phyloP scores from a whole-genome alignment of 2,329 filamentous ascomycete species.

The Apiospora marii region DNA sequence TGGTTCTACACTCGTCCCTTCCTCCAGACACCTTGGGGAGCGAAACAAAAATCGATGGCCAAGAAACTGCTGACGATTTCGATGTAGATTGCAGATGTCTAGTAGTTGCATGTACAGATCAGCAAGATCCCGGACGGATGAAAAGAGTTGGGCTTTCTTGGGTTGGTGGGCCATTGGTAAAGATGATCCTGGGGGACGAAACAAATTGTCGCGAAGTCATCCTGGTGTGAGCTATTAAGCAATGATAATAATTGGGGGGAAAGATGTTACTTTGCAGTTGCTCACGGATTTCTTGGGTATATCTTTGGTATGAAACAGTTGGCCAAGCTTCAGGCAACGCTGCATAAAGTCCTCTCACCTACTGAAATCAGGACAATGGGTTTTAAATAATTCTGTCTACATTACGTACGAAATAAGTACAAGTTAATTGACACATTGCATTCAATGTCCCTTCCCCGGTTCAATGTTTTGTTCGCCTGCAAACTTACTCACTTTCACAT shows the following conservation, averaged over 20 bases:
- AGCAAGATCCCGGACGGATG: neutral
- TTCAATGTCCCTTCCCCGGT: no score
- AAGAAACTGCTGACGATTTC: neutral
- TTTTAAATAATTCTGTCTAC: no score
- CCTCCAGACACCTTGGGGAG: neutral
- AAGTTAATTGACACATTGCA: no score
- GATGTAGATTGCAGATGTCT: neutral
- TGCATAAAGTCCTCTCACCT: neutral
- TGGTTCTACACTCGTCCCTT: neutral
- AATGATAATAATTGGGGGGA: no score
- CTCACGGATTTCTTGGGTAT: conserved; percentile 30
- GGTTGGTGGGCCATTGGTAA: neutral
- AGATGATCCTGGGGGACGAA: neutral
- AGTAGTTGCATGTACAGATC: neutral
- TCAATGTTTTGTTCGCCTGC: no score
- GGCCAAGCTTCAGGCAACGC: conserved; percentile 29
- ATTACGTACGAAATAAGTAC: no score
- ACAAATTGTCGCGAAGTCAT: neutral
- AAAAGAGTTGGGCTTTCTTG: neutral
- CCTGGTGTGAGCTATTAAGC: neutral
- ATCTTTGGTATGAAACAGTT: conserved; percentile 29
- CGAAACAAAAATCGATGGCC: neutral
- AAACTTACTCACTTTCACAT: no score
- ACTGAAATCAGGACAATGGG: no score
- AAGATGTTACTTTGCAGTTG: neutral